These are phyloP conservation scores for Microdochium nivale DNA, from an alignment of 2,329 filamentous ascomycete genomes.

Conservation along the genomic window DNA sequence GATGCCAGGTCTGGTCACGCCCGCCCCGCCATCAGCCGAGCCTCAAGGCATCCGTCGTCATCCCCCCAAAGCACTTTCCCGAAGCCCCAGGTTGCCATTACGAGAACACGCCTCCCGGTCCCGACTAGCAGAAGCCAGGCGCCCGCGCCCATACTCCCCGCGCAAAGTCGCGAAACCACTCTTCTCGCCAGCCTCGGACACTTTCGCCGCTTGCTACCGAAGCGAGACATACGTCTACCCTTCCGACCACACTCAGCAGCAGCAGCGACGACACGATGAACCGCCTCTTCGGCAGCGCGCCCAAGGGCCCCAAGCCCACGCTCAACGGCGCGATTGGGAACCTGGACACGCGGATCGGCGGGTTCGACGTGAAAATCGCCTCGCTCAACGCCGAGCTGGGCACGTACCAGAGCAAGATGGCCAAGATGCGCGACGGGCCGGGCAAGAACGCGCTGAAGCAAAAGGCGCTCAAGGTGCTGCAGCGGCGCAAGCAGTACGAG, in stretches of 20 bases:
- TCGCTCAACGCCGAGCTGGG: conserved; percentile 84
- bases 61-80: neutral
- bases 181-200: neutral
- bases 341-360: conserved; percentile 57
- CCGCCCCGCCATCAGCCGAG: neutral
- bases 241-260: neutral
- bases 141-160: too few species aligned
- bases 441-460: conserved; percentile 89
- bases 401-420: conserved; percentile 78
- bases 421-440: conserved; percentile 91
- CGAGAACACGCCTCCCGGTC: neutral
- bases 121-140: neutral
- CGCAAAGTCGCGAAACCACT: too few species aligned
- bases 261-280: conserved; percentile 65
- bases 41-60: neutral
- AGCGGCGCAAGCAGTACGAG: conserved; percentile 92
- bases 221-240: neutral
- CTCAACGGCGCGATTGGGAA: conserved; percentile 65
- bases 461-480: conserved; percentile 88
- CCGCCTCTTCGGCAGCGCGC: conserved; percentile 86
- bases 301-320: conserved; percentile 77
- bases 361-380: conserved; percentile 89
- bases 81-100: too few species aligned
- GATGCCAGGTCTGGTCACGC: too few species aligned
- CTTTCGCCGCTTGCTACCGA: too few species aligned